Percentiles rank a stretch among this genome's conserved stretches.
These are phyloP conservation scores for Pholiota conissans DNA, from an alignment of 768 basidiomycete species.

Conservation along the genomic window DNA sequence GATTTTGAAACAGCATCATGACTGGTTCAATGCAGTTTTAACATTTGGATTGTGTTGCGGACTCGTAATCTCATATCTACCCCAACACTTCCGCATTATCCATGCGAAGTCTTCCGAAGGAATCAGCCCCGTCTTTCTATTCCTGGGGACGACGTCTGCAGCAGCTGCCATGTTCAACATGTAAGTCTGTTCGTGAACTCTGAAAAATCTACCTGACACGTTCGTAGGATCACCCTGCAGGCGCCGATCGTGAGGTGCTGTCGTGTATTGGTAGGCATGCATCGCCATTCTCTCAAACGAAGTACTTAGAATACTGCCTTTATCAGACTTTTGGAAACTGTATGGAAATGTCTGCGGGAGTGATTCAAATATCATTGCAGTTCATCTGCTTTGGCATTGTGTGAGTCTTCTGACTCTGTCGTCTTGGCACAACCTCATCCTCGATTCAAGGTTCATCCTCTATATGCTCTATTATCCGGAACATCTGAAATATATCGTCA, in stretches of 20 bases:
- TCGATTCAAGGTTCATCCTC: conserved; percentile 65
- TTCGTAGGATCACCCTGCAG: conserved; percentile 83
- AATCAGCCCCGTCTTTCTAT: conserved; percentile 87
- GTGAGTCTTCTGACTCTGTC: conserved; percentile 46
- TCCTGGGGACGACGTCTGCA: conserved; percentile 84
- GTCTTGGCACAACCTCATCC: neutral
- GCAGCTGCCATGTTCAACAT: conserved; percentile 87
- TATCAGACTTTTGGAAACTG: conserved; percentile 69
- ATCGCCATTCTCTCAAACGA: neutral
- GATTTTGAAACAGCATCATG: conserved; percentile 53
- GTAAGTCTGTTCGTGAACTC: conserved; percentile 33
- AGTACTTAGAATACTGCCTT: neutral
- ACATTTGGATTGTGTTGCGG: conserved; percentile 68
- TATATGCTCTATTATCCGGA: conserved; percentile 92
- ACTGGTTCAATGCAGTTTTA: conserved; percentile 69
- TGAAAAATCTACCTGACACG: conserved; percentile 16
- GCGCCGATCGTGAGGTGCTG: conserved; percentile 86
- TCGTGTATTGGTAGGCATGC: conserved; percentile 59
- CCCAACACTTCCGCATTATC: conserved; percentile 87
- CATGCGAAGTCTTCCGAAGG: conserved; percentile 78
- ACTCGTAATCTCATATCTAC: conserved; percentile 78
- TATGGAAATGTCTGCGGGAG: conserved; percentile 76
- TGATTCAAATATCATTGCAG: conserved; percentile 79
- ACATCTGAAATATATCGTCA: conserved; percentile 65
- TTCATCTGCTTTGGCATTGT: conserved; percentile 85